Evolutionary conservation across 2,329 filamentous ascomycete genomes (phyloP).

Genomic region (Hypoxylon rubiginosum): DNA sequence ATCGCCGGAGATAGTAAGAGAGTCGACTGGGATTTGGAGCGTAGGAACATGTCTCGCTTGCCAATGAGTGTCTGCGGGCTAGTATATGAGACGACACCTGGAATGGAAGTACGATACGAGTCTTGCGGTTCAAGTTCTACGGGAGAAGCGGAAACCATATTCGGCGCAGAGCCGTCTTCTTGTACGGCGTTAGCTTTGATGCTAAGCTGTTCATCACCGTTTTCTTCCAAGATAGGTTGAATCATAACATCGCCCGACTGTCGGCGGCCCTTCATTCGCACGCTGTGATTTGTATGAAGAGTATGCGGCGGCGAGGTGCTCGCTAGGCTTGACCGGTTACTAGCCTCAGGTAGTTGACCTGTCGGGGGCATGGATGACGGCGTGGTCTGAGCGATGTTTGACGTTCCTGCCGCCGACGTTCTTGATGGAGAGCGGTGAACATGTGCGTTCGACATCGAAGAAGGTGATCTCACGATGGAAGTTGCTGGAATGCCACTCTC

Average conservation of each 20-base stretch:
- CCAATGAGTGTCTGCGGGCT: slow-evolving; percentile 69
- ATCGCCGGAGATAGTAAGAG: slow-evolving; percentile 51
- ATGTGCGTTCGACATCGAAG: slow-evolving; percentile 46
- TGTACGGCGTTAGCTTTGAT: slow-evolving; percentile 36
- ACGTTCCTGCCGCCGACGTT: slow-evolving; percentile 22
- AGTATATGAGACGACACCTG: slow-evolving; percentile 65
- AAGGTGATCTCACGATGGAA: slow-evolving; percentile 49
- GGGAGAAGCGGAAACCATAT: slow-evolving; percentile 38
- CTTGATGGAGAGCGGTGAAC: slow-evolving; percentile 42
- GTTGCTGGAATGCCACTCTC: slow-evolving; percentile 62
- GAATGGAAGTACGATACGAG: slow-evolving; percentile 50
- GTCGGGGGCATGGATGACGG: slow-evolving; percentile 9
- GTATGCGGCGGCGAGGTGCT: slow-evolving; percentile 16
- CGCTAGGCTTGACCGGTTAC: slow-evolving; percentile 7
- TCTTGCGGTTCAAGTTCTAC: slow-evolving; percentile 23
- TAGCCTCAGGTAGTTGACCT: slow-evolving; percentile 18
- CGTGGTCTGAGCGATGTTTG: slow-evolving; percentile 14
- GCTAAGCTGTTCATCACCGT: slow-evolving; percentile 38
- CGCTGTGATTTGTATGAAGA: slow-evolving; percentile 40
- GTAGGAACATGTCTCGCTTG: slow-evolving; percentile 67
- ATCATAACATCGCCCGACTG: slow-evolving; percentile 48
- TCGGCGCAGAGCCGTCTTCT: slow-evolving; percentile 39
- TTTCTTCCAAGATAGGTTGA: slow-evolving; percentile 62
- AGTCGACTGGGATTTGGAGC: slow-evolving; percentile 64
- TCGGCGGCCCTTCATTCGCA: slow-evolving; percentile 45